Evolutionary conservation across 116 monocot genomes (phyloP), one percentile per base, ranked within the genome.

Genomic region (Trichopus zeylanicus): DNA sequence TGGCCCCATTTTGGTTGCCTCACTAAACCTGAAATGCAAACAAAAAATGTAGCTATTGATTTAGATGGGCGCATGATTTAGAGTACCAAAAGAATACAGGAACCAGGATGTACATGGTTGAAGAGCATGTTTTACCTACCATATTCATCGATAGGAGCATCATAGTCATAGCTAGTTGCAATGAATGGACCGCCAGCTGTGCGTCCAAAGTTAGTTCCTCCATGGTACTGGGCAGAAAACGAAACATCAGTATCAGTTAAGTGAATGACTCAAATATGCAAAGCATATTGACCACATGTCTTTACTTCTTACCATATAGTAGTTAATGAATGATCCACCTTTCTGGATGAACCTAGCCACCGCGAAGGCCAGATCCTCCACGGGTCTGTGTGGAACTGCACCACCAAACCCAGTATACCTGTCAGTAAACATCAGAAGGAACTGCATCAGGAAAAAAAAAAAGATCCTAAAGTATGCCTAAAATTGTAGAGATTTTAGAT

Each of bases 1-100:
- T 99, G 99, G 21, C 82, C 92, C 82, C 83, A 99, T 71, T 99
- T 99, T 16, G 88, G 99, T 62, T 92, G 64, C 65, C 99, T 88
- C 34, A 79, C 18, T 51, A 99, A 59, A 64, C 92, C 98, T 98
- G 48, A 25, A 48, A 48, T 15, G 15, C 0, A 39, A 39, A 42
- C 13, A 42, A 0, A 42, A 42, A 42, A 42, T 13, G n/a, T 42
- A 37, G 5, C 5, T 37, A 37, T 37, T 37, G 37, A 11, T 37
- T 4, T n/a, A n/a, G n/a, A n/a, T n/a, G n/a, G n/a, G n/a, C n/a
- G n/a, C n/a, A n/a, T n/a, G n/a, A n/a, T n/a, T n/a, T n/a, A n/a
- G n/a, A n/a, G n/a, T n/a, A n/a, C n/a, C n/a, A n/a, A n/a, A n/a
- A n/a, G n/a, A n/a, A n/a, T n/a, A n/a, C n/a, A n/a, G n/a, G n/a